Evolutionary conservation across 257 asterid species (phyloP).

Genomic region (Solanum medicagineum): DNA sequence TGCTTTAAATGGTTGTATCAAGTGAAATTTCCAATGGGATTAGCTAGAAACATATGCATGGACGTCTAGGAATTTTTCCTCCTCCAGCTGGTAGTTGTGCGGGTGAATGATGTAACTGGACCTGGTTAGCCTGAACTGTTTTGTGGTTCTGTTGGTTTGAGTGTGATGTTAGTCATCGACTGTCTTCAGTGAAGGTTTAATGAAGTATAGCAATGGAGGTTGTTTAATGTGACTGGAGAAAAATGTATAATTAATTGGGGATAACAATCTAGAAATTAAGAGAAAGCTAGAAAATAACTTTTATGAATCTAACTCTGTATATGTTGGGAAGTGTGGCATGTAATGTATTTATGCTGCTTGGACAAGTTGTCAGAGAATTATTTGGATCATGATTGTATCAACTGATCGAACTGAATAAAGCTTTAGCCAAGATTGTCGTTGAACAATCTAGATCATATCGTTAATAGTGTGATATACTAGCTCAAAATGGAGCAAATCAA

Average conservation of each 20-base stretch:
- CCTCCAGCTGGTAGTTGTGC: neutral
- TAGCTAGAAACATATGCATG: neutral
- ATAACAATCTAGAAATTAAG: no score
- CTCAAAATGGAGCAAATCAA: no score
- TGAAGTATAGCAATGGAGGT: neutral
- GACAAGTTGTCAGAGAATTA: neutral
- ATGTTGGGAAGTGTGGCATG: neutral
- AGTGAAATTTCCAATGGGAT: neutral
- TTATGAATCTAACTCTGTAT: neutral
- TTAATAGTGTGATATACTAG: neutral
- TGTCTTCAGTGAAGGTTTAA: neutral
- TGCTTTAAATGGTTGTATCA: neutral
- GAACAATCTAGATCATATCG: neutral
- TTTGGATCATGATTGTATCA: no score
- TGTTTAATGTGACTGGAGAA: neutral
- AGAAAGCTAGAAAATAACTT: neutral
- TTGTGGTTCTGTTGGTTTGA: neutral
- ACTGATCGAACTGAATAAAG: neutral
- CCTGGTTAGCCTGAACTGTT: neutral
- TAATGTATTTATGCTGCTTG: neutral
- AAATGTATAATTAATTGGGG: no score
- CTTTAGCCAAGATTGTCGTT: neutral
- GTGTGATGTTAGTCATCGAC: neutral
- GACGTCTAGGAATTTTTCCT: neutral
- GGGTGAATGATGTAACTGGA: neutral